Evolutionary conservation across 148 eudicot species (phyloP).

Genomic region (Rhododendron griersonianum): DNA sequence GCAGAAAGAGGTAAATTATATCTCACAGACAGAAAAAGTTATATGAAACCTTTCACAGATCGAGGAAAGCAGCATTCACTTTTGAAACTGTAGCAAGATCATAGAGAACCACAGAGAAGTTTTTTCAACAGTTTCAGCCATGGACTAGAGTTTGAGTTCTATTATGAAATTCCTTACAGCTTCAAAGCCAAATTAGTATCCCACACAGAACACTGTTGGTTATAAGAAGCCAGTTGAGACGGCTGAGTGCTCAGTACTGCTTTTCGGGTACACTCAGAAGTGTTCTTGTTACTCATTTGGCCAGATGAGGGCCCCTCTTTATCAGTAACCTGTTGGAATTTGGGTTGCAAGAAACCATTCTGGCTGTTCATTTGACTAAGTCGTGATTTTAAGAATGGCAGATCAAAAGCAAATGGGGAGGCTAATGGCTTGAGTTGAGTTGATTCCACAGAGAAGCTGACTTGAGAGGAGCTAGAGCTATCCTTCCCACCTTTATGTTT

Average conservation of each 20-base stretch:
- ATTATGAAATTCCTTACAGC: neutral
- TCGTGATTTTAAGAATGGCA: conserved; percentile 2
- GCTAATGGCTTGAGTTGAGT: neutral
- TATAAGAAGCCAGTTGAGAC: neutral
- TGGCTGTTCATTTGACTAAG: neutral
- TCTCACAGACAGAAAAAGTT: neutral
- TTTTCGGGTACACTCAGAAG: neutral
- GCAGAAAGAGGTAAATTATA: neutral
- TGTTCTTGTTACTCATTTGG: neutral
- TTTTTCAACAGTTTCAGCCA: neutral
- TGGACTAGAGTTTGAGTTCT: neutral
- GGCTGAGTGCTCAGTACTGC: neutral
- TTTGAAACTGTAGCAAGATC: neutral
- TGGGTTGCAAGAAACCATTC: neutral
- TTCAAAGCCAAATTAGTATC: neutral
- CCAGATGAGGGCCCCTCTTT: neutral
- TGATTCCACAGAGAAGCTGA: neutral
- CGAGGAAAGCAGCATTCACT: neutral
- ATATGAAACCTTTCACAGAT: neutral
- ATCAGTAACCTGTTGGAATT: neutral
- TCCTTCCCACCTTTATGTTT: neutral
- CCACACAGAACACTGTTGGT: neutral
- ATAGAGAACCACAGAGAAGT: neutral
- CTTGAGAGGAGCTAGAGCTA: neutral
- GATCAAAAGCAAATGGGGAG: conserved; percentile 6